Conservation (phyloP, 2,329 filamentous ascomycete genomes). For the Beauveria sp. region DNA sequence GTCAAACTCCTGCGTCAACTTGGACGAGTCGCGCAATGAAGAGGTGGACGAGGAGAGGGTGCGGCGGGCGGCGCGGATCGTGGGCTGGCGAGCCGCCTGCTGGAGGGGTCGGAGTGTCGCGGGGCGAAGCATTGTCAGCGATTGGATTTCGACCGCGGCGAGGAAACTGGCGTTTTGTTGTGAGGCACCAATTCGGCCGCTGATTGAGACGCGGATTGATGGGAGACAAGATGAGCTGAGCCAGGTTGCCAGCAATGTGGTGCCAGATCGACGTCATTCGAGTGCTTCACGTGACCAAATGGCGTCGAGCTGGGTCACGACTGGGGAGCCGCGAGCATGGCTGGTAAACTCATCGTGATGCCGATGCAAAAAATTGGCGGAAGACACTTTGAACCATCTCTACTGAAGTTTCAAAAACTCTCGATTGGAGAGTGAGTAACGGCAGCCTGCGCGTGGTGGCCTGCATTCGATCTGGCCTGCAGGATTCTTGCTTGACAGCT, state of each 20-base stretch:
- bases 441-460: no score
- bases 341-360: no score
- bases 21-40: conserved; percentile 21
- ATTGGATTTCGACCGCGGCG: neutral
- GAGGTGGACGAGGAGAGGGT: conserved; percentile 25
- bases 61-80: conserved; percentile 16
- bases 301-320: neutral
- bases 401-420: no score
- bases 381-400: no score
- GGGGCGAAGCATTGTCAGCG: conserved; percentile 23
- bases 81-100: conserved; percentile 14
- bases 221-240: neutral
- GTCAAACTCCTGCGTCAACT: conserved; percentile 42
- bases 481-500: no score
- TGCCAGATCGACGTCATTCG: conserved; percentile 5
- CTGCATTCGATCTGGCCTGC: no score
- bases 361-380: no score
- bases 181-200: neutral
- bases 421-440: no score
- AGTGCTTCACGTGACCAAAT: neutral
- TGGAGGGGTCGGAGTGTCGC: conserved; percentile 18
- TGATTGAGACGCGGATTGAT: conserved; percentile 3
- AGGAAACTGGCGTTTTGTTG: neutral
- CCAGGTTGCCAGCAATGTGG: neutral
- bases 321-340: neutral